Conservation (phyloP, 2,329 filamentous ascomycete genomes). For the Botrytis tulipae region DNA sequence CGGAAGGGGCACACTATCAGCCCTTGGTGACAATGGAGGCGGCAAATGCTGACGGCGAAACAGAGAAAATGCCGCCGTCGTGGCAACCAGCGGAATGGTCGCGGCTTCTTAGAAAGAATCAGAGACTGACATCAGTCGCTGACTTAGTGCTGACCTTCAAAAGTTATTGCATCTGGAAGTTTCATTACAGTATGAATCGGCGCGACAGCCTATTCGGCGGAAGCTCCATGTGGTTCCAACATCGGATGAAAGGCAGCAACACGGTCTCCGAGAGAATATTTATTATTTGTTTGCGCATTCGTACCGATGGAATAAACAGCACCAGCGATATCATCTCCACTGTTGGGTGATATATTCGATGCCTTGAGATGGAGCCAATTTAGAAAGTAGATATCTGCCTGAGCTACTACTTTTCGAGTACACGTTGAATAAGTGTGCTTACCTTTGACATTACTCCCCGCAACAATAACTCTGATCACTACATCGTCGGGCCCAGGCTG, state of each 20-base stretch:
- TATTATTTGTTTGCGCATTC: slow-evolving; percentile 41
- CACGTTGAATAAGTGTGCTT: neutral
- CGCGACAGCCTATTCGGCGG: slow-evolving; percentile 58
- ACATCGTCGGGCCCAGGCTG: slow-evolving; percentile 28
- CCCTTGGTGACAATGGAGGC: slow-evolving; percentile 39
- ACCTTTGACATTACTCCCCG: slow-evolving; percentile 28
- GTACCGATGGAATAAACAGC: slow-evolving; percentile 48
- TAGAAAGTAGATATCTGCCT: neutral
- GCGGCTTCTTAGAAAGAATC: slow-evolving; percentile 40
- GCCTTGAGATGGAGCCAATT: slow-evolving; percentile 21
- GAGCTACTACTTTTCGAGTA: neutral
- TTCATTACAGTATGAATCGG: slow-evolving; percentile 53
- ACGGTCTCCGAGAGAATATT: slow-evolving; percentile 44
- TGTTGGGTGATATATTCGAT: slow-evolving; percentile 24
- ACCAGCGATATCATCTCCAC: slow-evolving; percentile 38
- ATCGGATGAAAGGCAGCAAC: slow-evolving; percentile 51
- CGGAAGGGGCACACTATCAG: slow-evolving; percentile 32
- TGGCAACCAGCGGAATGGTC: slow-evolving; percentile 43
- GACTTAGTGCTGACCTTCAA: slow-evolving; percentile 42
- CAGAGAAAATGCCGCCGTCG: slow-evolving; percentile 44
- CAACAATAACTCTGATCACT: slow-evolving; percentile 33
- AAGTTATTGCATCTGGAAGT: slow-evolving; percentile 26
- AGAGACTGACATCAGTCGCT: slow-evolving; percentile 39
- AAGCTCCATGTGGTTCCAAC: slow-evolving; percentile 49
- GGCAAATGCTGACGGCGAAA: slow-evolving; percentile 41